A percentile compares a stretch with the other conserved stretches of the same genome.
Conservation (phyloP, 495 filamentous ascomycete species). For the Neurospora sp. region DNA sequence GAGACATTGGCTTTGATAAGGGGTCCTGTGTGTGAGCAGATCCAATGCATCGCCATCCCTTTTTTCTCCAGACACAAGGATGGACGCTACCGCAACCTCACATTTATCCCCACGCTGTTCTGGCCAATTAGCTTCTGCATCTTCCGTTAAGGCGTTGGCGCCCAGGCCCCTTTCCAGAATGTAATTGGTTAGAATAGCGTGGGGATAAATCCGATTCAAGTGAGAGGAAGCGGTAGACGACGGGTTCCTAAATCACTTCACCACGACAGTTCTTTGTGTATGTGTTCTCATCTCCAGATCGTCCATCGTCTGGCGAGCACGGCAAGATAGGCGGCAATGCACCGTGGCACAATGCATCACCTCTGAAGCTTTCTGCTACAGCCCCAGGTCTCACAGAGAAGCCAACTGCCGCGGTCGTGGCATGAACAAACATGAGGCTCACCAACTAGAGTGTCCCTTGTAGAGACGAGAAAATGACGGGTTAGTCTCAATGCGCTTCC, state of each 20-base stretch:
- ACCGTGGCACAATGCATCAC: background rate
- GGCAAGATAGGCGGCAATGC: background rate
- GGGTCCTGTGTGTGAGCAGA: background rate
- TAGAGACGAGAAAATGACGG: background rate
- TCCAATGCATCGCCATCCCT: background rate
- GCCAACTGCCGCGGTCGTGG: background rate
- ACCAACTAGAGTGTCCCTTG: background rate
- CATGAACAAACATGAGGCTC: background rate
- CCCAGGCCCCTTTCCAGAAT: background rate
- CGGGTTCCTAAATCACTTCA: background rate
- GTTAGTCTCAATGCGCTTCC: background rate
- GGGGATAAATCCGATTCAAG: background rate
- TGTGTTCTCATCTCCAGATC: background rate
- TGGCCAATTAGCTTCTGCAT: background rate
- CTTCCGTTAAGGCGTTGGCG: no score
- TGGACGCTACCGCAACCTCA: no score
- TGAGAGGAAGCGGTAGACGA: background rate
- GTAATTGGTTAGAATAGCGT: background rate
- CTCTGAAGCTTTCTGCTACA: background rate
- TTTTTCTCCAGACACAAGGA: background rate
- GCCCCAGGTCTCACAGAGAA: background rate
- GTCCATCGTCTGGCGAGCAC: background rate
- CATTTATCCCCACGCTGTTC: background rate
- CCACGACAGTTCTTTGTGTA: background rate
- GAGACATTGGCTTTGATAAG: background rate